phyloP scores from a whole-genome alignment of 139 green algal genomes.

The Zygnema cylindricum region DNA sequence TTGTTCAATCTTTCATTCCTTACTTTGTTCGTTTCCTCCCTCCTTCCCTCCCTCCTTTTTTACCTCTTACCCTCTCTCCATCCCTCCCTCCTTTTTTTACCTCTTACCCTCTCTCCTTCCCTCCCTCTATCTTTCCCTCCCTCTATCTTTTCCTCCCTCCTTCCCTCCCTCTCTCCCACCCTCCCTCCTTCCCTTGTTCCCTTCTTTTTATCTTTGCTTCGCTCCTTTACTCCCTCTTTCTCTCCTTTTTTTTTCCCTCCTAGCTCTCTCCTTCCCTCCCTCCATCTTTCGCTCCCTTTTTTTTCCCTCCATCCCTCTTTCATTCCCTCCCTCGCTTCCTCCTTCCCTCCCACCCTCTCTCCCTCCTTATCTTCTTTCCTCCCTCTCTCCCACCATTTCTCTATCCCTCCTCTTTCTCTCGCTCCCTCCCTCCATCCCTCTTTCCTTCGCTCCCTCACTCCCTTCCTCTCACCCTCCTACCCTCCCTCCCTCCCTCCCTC shows the following conservation, averaged over 20 bases:
- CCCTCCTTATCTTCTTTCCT: not conserved
- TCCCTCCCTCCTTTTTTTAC: slow-evolving; percentile 8
- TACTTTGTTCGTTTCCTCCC: not conserved
- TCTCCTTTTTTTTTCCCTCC: not conserved
- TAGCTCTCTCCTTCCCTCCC: not conserved
- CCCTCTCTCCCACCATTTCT: not conserved
- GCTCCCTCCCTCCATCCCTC: too few species aligned
- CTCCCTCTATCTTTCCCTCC: not conserved
- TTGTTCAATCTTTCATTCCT: not conserved
- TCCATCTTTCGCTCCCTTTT: not conserved
- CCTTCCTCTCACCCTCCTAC: too few species aligned
- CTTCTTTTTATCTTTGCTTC: not conserved
- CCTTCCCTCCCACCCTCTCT: not conserved
- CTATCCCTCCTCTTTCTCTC: not conserved
- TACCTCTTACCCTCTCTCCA: not conserved
- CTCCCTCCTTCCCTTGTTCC: slow-evolving; percentile 6
- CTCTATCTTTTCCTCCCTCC: slow-evolving; percentile 1
- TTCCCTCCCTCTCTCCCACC: not conserved
- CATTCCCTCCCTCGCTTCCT: not conserved
- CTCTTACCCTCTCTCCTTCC: not conserved
- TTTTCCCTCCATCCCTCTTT: not conserved
- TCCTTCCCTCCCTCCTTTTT: slow-evolving; percentile 6
- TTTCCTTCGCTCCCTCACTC: too few species aligned
- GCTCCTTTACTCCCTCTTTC: not conserved
- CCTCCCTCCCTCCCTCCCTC: too few species aligned